Conservation (phyloP, 169 alveolate genomes). For the Plasmodium inui region DNA sequence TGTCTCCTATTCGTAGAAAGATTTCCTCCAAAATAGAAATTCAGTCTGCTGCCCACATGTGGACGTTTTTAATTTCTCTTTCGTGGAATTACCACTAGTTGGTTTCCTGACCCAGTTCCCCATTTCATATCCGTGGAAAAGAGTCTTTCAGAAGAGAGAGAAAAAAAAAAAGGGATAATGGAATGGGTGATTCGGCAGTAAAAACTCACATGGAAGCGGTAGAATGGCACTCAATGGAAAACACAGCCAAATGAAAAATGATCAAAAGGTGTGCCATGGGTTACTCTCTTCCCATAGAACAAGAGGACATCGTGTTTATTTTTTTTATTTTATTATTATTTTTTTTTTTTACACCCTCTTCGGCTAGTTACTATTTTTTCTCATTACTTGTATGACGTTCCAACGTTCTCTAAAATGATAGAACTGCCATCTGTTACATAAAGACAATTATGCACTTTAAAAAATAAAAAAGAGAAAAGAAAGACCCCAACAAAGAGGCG, state of each 20-base stretch:
- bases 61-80: constrained; percentile 2
- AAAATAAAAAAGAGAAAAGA: constrained; percentile 8
- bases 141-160: constrained; percentile 25
- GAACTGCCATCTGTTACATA: constrained; percentile 72
- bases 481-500: constrained; percentile 7
- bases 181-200: neutral
- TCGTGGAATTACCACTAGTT: constrained; percentile 45
- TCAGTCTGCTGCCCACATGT: neutral
- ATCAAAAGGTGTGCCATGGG: neutral
- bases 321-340: neutral
- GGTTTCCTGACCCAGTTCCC: constrained; percentile 74
- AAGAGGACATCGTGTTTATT: neutral
- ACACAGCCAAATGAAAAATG: neutral
- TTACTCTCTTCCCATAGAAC: neutral
- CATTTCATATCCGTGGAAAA: constrained; percentile 74
- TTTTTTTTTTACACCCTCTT: neutral
- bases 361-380: neutral
- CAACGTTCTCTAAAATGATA: constrained; percentile 57
- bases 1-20: neutral
- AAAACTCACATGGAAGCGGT: neutral
- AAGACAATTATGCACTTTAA: constrained; percentile 30
- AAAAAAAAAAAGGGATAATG: constrained; percentile 4
- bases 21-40: neutral
- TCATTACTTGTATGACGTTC: constrained; percentile 59
- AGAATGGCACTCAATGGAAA: neutral